phyloP scores from a whole-genome alignment of 2,329 filamentous ascomycete genomes.

The Hypoxylon sp. region DNA sequence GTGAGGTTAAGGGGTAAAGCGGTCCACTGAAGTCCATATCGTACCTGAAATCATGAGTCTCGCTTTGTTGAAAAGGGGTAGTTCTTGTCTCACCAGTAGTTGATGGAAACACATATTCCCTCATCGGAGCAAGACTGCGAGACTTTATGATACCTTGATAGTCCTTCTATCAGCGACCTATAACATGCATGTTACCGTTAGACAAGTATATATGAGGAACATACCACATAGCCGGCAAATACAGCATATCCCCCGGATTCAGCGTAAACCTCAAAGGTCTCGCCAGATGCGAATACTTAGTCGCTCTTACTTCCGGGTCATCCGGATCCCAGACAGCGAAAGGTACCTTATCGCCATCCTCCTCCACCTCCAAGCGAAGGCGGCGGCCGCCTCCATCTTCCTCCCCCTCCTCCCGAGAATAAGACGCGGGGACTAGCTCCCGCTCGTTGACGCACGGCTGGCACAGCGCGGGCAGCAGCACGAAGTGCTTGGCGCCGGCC shows the following conservation, averaged over 20 bases:
- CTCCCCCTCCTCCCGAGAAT: conserved; percentile 57
- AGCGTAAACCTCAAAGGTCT: conserved; percentile 75
- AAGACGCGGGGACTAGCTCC: conserved; percentile 68
- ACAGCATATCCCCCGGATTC: conserved; percentile 81
- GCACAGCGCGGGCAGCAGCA: conserved; percentile 77
- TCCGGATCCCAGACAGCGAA: conserved; percentile 84
- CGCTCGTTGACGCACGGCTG: conserved; percentile 76
- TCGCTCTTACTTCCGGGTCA: conserved; percentile 59
- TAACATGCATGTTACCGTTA: background rate
- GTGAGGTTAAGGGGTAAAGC: conserved; percentile 71
- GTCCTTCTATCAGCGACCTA: background rate
- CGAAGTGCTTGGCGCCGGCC: conserved; percentile 78
- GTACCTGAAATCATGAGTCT: conserved; percentile 64
- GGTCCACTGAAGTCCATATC: conserved; percentile 81
- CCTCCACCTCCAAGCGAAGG: conserved; percentile 54
- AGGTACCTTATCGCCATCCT: conserved; percentile 62
- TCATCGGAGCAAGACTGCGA: conserved; percentile 75
- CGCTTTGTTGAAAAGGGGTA: background rate
- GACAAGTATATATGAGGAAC: conserved; percentile 44
- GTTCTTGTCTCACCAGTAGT: conserved; percentile 74
- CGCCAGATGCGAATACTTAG: conserved; percentile 69
- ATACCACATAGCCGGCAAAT: conserved; percentile 83
- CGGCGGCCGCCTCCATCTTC: too few species aligned
- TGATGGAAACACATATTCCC: conserved; percentile 80
- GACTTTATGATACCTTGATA: conserved; percentile 78